A percentile compares a stretch with the other conserved stretches of the same genome.
phyloP scores from a whole-genome alignment of 2,329 filamentous ascomycete species.

The Clarireedia paspali region DNA sequence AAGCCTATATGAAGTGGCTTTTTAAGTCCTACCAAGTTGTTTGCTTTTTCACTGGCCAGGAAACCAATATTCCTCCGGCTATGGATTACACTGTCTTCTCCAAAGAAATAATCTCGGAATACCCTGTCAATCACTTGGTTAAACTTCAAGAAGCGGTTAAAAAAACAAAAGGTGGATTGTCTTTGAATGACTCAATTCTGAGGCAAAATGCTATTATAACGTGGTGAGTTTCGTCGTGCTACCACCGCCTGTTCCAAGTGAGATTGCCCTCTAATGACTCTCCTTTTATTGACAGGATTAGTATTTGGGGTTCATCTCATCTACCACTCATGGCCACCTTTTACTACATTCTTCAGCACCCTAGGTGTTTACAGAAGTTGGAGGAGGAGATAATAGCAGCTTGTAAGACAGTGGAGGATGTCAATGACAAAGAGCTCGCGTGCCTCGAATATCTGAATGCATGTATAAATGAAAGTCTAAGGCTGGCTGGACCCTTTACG shows the following conservation, averaged over 20 bases:
- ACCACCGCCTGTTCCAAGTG: background rate
- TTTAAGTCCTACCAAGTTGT: background rate
- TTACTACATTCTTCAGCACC: constrained; percentile 26
- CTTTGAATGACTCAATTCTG: background rate
- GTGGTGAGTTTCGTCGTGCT: background rate
- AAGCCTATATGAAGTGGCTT: background rate
- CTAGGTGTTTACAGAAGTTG: constrained; percentile 26
- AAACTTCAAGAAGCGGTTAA: background rate
- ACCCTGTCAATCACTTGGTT: background rate
- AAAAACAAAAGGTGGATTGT: background rate
- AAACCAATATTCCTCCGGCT: background rate
- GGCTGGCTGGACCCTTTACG: background rate
- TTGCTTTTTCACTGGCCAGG: background rate
- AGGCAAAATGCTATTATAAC: background rate
- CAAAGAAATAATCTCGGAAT: background rate
- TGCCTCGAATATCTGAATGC: constrained; percentile 1
- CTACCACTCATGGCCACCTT: constrained; percentile 10
- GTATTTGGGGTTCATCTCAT: background rate
- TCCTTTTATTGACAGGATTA: background rate
- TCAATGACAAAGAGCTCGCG: constrained; percentile 25
- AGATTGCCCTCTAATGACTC: background rate
- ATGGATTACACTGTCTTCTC: background rate
- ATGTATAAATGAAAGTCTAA: background rate
- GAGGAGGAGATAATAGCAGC: constrained; percentile 33
- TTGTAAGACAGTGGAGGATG: constrained; percentile 33